Percentiles rank a stretch among this genome's conserved stretches.
These are phyloP conservation scores for Microdochium bolleyi DNA, from an alignment of 2,329 filamentous ascomycete genomes.

Conservation along the genomic window DNA sequence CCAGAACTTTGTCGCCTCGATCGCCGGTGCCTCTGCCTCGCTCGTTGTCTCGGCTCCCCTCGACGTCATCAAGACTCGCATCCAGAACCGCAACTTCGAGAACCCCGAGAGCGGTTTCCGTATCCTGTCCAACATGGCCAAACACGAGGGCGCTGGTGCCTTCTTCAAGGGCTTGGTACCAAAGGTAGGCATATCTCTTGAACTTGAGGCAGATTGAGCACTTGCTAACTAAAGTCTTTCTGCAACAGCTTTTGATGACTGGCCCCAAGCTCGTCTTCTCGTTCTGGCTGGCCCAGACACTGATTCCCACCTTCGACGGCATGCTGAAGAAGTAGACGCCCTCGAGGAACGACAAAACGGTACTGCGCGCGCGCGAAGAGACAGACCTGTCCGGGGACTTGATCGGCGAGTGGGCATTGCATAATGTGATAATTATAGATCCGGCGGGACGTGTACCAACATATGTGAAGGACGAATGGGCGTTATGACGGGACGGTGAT, in stretches of 20 bases:
- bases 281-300: conserved; percentile 97
- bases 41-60: conserved; percentile 91
- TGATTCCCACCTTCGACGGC: conserved; percentile 82
- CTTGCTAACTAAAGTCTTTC: too few relatives aligned
- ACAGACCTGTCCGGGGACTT: neutral
- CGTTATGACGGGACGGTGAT: too few relatives aligned
- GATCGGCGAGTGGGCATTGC: too few relatives aligned
- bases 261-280: conserved; percentile 98
- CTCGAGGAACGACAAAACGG: neutral
- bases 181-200: conserved; percentile 47
- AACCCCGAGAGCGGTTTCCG: conserved; percentile 91
- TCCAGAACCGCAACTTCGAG: conserved; percentile 98
- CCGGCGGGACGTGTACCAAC: too few relatives aligned
- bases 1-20: conserved; percentile 96
- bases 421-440: too few relatives aligned
- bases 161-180: conserved; percentile 98
- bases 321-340: conserved; percentile 27
- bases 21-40: conserved; percentile 91
- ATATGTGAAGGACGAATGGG: too few relatives aligned
- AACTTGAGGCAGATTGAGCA: conserved; percentile 1
- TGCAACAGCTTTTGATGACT: conserved; percentile 77
- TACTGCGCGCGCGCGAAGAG: neutral
- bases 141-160: conserved; percentile 73
- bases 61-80: conserved; percentile 92
- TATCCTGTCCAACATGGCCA: conserved; percentile 88